These are phyloP conservation scores for Hexamita inflata DNA, from an alignment of 208 protist species.

Conservation along the genomic window DNA sequence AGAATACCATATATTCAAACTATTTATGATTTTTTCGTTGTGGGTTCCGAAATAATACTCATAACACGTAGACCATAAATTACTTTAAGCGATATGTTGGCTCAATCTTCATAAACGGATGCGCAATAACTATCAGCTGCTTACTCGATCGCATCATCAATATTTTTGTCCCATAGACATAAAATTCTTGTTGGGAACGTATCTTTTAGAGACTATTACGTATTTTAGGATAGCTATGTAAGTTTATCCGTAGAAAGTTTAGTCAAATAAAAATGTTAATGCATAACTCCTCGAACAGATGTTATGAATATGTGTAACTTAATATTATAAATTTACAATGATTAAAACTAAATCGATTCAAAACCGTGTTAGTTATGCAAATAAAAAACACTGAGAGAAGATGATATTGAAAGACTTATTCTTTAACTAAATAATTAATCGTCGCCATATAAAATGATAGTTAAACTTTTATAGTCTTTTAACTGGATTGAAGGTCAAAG, in stretches of 20 bases:
- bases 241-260: not conserved
- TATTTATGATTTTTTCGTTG: not conserved
- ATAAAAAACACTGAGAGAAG: not conserved
- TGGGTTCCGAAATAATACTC: not conserved
- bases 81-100: not conserved
- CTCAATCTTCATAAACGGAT: not conserved
- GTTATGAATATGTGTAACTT: not conserved
- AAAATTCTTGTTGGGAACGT: not conserved
- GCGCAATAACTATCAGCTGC: not conserved
- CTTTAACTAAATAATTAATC: not conserved
- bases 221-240: not conserved
- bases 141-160: not conserved
- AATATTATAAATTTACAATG: not conserved
- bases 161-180: not conserved
- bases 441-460: not conserved
- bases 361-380: not conserved
- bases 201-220: not conserved
- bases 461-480: not conserved
- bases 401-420: not conserved
- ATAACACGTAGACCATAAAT: not conserved
- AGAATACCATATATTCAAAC: not conserved
- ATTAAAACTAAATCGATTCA: not conserved
- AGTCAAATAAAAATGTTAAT: not conserved
- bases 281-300: not conserved
- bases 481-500: too few relatives aligned